Conservation (phyloP, 805 yeast genomes). For the Maudiozyma barnettii region DNA sequence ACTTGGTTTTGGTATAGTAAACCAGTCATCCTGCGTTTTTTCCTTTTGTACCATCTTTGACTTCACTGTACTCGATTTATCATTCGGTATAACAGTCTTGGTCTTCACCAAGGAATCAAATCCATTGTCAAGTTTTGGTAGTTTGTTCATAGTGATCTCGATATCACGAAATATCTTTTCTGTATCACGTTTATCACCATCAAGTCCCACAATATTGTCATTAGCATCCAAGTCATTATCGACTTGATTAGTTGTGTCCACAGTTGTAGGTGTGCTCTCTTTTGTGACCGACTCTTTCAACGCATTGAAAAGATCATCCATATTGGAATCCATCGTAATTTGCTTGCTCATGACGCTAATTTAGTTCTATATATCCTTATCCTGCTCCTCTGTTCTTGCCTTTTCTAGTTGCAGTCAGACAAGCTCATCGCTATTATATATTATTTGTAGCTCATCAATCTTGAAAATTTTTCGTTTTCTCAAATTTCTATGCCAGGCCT, state of each 20-base stretch:
- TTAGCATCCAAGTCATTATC: slow-evolving; percentile 1
- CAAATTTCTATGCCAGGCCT: no score
- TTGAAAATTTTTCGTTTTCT: background rate
- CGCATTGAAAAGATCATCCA: slow-evolving; percentile 13
- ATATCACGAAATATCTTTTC: slow-evolving; percentile 22
- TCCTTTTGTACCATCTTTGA: slow-evolving; percentile 5
- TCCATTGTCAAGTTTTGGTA: slow-evolving; percentile 24
- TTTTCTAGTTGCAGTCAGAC: background rate
- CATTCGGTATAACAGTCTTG: background rate
- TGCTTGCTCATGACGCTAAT: no score
- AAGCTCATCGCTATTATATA: background rate
- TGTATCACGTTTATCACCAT: slow-evolving; percentile 11
- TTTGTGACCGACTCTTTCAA: slow-evolving; percentile 5
- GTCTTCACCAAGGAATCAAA: slow-evolving; percentile 20
- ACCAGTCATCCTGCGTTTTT: slow-evolving; percentile 52
- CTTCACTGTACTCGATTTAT: background rate
- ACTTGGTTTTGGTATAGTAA: slow-evolving; percentile 66
- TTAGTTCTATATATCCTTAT: no score
- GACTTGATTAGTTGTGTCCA: background rate
- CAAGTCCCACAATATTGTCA: slow-evolving; percentile 10
- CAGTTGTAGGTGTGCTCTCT: background rate
- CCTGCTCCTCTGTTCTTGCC: background rate
- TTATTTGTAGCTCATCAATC: background rate
- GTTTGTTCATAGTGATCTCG: slow-evolving; percentile 17
- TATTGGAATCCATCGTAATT: background rate